These are phyloP conservation scores for Apodospora peruviana DNA, from an alignment of 495 filamentous ascomycete species.

Conservation along the genomic window DNA sequence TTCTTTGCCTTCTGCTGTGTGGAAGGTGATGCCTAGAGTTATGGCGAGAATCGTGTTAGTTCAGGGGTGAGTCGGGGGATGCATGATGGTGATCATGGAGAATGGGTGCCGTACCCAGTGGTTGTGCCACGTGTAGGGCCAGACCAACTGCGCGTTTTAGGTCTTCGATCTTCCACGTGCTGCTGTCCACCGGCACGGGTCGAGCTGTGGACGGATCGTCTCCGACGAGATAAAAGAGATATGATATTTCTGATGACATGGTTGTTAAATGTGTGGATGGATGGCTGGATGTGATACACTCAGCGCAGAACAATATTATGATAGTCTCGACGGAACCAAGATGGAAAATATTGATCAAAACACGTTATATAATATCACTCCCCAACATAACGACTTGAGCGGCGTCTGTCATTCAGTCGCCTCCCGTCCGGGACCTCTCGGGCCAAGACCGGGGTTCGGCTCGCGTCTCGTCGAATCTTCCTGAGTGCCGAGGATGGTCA, in stretches of 20 bases:
- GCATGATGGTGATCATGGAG: neutral
- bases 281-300: too few relatives aligned
- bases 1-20: slow-evolving; percentile 19
- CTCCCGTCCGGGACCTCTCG: too few relatives aligned
- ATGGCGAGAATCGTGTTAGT: neutral
- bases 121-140: slow-evolving; percentile 37
- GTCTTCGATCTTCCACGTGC: slow-evolving; percentile 24
- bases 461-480: too few relatives aligned
- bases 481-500: too few relatives aligned
- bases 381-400: too few relatives aligned
- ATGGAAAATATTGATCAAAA: too few relatives aligned
- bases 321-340: neutral
- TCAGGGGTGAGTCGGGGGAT: too few relatives aligned
- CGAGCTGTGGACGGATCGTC: slow-evolving; percentile 32
- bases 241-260: slow-evolving; percentile 37
- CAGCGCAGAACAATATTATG: neutral
- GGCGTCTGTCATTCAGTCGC: too few relatives aligned
- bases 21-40: slow-evolving; percentile 34
- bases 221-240: slow-evolving; percentile 44
- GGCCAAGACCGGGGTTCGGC: too few relatives aligned
- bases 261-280: neutral
- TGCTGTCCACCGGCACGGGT: slow-evolving; percentile 28
- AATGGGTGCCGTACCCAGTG: slow-evolving; percentile 10
- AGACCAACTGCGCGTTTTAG: slow-evolving; percentile 19
- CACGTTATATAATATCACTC: too few relatives aligned